These are phyloP conservation scores for Candida ortonii DNA, from an alignment of 805 yeast species.

Conservation along the genomic window DNA sequence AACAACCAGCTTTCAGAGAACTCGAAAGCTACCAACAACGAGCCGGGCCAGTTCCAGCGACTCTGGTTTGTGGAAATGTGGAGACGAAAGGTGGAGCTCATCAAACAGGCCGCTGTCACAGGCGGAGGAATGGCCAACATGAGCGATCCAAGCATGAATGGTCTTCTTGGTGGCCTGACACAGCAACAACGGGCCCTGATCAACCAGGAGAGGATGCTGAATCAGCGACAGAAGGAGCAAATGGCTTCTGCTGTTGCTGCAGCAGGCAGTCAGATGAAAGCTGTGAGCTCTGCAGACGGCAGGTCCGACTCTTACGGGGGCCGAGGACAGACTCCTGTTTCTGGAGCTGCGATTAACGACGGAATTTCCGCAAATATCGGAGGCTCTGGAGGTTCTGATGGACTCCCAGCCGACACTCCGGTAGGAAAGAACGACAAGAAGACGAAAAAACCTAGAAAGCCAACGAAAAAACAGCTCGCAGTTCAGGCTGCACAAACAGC, in stretches of 20 bases:
- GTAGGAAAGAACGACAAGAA: constrained; percentile 19
- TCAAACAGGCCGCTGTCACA: constrained; percentile 41
- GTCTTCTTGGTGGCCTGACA: constrained; percentile 28
- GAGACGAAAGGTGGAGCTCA: constrained; percentile 61
- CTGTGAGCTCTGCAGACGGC: constrained; percentile 3
- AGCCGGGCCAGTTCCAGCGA: constrained; percentile 68
- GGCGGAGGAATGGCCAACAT: constrained; percentile 17
- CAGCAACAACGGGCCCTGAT: constrained; percentile 30
- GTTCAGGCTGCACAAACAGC: constrained; percentile 24
- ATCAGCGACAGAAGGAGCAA: constrained; percentile 32
- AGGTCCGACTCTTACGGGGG: neutral
- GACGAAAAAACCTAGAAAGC: constrained; percentile 30
- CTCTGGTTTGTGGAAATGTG: constrained; percentile 85
- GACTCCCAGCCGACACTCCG: constrained; percentile 8
- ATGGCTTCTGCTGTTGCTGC: constrained; percentile 34
- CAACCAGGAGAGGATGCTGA: constrained; percentile 28
- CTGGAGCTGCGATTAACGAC: constrained; percentile 4
- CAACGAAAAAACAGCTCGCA: constrained; percentile 32
- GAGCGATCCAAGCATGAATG: constrained; percentile 24
- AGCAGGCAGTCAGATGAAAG: constrained; percentile 14
- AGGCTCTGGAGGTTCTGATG: constrained; percentile 4
- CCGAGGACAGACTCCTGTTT: constrained; percentile 2
- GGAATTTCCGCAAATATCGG: too few relatives aligned
- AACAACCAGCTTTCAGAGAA: constrained; percentile 25
- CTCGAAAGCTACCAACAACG: constrained; percentile 26